phyloP scores from a whole-genome alignment of 768 basidiomycete genomes.

The Trametes cinnabarina region DNA sequence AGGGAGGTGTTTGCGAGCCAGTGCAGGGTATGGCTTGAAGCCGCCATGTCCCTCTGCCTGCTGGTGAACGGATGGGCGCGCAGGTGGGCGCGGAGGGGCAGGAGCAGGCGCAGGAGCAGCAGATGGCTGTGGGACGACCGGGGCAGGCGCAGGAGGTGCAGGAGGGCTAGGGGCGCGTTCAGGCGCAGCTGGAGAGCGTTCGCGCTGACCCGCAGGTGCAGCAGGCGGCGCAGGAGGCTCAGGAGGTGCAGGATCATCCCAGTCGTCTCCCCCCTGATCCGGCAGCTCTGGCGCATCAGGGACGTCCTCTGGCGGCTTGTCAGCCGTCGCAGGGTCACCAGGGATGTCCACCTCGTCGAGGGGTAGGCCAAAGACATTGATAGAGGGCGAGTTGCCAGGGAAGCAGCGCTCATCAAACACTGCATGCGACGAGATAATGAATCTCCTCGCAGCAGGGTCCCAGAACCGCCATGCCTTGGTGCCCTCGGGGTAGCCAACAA shows the following conservation, averaged over 20 bases:
- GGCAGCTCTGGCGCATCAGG: too few relatives aligned
- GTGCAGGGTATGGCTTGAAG: slow-evolving; percentile 1
- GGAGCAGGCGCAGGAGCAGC: neutral
- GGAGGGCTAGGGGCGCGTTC: too few relatives aligned
- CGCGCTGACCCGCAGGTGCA: too few relatives aligned
- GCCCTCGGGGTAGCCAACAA: slow-evolving; percentile 19
- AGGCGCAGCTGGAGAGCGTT: too few relatives aligned
- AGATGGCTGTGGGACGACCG: slow-evolving; percentile 1
- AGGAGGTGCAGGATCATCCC: too few relatives aligned
- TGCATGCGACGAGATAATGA: slow-evolving; percentile 12
- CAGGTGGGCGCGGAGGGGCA: slow-evolving; percentile 1
- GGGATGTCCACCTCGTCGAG: too few relatives aligned
- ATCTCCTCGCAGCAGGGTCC: slow-evolving; percentile 15
- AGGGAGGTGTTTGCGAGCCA: slow-evolving; percentile 6
- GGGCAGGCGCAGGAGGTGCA: neutral
- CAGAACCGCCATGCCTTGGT: slow-evolving; percentile 5
- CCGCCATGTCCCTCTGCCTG: neutral
- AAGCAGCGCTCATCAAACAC: slow-evolving; percentile 9
- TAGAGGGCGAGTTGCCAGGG: slow-evolving; percentile 3
- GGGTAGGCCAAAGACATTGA: too few relatives aligned
- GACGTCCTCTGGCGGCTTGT: too few relatives aligned
- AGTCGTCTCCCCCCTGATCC: too few relatives aligned
- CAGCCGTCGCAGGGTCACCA: too few relatives aligned
- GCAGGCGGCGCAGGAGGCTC: too few relatives aligned
- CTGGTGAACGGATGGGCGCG: neutral